phyloP scores from a whole-genome alignment of 805 yeast species.

The Sugiyamaella qingdaonensis region DNA sequence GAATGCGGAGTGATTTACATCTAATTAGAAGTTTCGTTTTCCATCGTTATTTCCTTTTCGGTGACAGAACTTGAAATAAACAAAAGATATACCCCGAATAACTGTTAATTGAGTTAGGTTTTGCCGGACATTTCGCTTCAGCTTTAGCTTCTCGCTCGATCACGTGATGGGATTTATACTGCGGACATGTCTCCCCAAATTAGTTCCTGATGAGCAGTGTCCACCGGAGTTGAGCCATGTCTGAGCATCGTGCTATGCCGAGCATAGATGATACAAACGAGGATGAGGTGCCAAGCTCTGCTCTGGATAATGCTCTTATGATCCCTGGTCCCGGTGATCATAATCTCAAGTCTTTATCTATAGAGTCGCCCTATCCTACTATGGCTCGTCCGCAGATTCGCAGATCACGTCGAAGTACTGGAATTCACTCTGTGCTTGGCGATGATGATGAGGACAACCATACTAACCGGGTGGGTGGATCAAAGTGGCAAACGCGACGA shows the following conservation, averaged over 20 bases:
- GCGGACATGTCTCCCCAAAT: too few species aligned
- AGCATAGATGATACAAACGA: conserved; percentile 5
- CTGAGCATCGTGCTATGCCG: not conserved
- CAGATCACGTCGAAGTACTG: conserved; percentile 5
- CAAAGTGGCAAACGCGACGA: not conserved
- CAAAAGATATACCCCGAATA: too few species aligned
- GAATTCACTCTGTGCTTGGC: not conserved
- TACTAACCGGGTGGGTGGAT: not conserved
- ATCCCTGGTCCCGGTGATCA: conserved; percentile 8
- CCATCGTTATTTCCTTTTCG: too few species aligned
- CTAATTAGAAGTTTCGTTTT: too few species aligned
- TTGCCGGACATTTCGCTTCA: too few species aligned
- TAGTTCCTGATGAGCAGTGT: too few species aligned
- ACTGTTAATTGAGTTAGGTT: too few species aligned
- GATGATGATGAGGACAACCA: not conserved
- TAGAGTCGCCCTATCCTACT: conserved; percentile 19
- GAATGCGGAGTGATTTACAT: too few species aligned
- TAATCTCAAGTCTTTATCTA: conserved; percentile 4
- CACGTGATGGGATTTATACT: too few species aligned
- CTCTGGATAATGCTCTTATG: conserved; percentile 20
- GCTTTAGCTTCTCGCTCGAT: too few species aligned
- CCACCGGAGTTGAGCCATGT: not conserved
- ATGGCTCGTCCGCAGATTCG: conserved; percentile 17
- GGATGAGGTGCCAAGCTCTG: conserved; percentile 17
- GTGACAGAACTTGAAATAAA: too few species aligned